Evolutionary conservation across 495 filamentous ascomycete species (phyloP).

Genomic region (Margaritispora aquatica): DNA sequence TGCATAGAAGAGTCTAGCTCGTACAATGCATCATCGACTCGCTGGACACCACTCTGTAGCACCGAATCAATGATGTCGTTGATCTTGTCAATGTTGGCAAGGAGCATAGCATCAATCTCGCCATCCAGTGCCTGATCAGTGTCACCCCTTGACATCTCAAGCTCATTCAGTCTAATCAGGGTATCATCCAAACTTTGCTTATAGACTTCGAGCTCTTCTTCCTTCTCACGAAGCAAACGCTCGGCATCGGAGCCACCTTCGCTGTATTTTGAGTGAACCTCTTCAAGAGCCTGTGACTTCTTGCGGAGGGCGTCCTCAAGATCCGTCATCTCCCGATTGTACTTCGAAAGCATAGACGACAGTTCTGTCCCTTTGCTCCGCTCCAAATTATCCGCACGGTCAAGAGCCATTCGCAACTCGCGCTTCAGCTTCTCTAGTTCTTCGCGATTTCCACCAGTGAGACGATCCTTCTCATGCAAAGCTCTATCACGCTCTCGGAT

Average conservation of each 20-base stretch:
- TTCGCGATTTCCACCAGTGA: conserved; percentile 80
- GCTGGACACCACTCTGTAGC: conserved; percentile 84
- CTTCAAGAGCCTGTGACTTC: conserved; percentile 86
- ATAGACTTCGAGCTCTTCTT: conserved; percentile 94
- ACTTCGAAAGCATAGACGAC: conserved; percentile 86
- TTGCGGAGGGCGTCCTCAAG: conserved; percentile 86
- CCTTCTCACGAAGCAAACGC: conserved; percentile 77
- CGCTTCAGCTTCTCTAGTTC: conserved; percentile 94
- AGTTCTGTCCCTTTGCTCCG: conserved; percentile 89
- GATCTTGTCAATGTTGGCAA: conserved; percentile 82
- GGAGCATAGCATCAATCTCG: conserved; percentile 81
- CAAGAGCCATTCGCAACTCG: conserved; percentile 88
- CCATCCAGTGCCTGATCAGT: conserved; percentile 79
- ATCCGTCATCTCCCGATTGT: conserved; percentile 95
- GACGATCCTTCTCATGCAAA: conserved; percentile 84
- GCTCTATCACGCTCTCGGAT: conserved; percentile 94
- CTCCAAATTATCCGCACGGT: conserved; percentile 90
- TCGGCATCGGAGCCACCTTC: conserved; percentile 85
- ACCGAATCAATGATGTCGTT: conserved; percentile 98
- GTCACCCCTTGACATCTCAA: conserved; percentile 61
- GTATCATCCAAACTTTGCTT: conserved; percentile 97
- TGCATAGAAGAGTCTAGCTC: conserved; percentile 97
- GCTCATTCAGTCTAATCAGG: conserved; percentile 81
- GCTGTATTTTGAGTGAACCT: conserved; percentile 64
- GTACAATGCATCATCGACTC: conserved; percentile 94